Conservation (phyloP, 2,329 filamentous ascomycete genomes). For the Leptographium lundbergii region DNA sequence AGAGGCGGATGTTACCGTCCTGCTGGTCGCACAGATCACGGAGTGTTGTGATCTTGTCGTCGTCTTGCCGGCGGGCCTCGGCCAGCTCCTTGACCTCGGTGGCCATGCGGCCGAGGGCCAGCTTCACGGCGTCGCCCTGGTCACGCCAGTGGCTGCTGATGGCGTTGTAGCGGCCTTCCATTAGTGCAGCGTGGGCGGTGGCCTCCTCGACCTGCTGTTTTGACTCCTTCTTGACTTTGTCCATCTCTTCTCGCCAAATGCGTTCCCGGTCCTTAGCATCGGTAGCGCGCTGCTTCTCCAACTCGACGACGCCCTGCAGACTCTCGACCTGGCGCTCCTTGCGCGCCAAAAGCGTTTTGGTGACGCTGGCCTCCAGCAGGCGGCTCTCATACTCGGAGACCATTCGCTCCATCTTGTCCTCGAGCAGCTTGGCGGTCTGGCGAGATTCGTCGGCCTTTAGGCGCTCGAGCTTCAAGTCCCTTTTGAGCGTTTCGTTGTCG, state of each 20-base stretch:
- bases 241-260: conserved; percentile 50
- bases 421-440: conserved; percentile 51
- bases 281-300: conserved; percentile 48
- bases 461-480: conserved; percentile 56
- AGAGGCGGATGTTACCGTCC: conserved; percentile 50
- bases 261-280: conserved; percentile 48
- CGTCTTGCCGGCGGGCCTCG: conserved; percentile 44
- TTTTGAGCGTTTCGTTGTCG: conserved; percentile 66
- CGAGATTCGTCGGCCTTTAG: conserved; percentile 58
- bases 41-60: conserved; percentile 50
- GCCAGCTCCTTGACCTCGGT: conserved; percentile 42
- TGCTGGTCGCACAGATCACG: conserved; percentile 62
- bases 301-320: conserved; percentile 49
- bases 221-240: conserved; percentile 45
- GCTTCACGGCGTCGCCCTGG: conserved; percentile 48
- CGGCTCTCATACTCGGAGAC: conserved; percentile 57
- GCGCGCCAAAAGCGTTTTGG: conserved; percentile 55
- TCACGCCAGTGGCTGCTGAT: conserved; percentile 55
- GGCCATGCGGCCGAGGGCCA: conserved; percentile 34
- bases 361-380: conserved; percentile 57
- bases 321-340: conserved; percentile 66
- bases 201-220: conserved; percentile 54
- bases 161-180: conserved; percentile 58
- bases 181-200: conserved; percentile 48
- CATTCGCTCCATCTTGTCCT: conserved; percentile 59